A percentile compares a stretch with the other conserved stretches of the same genome.
Evolutionary conservation across 2,329 filamentous ascomycete genomes (phyloP).

Genomic region (Fonsecaea erecta): DNA sequence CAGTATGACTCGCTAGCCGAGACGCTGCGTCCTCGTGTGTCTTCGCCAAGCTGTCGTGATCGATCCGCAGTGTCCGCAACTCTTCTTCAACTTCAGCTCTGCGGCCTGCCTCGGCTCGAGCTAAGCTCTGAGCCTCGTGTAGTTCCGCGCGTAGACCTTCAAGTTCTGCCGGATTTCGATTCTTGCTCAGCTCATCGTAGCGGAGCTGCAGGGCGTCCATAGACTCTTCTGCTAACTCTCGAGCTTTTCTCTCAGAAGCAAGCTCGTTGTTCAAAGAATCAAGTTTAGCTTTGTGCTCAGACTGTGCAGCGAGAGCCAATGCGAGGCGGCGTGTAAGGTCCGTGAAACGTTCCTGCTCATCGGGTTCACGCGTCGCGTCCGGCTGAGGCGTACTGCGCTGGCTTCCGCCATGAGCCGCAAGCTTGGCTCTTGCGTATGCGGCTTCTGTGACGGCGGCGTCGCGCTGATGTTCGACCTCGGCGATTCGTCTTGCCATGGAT

Average conservation of each 20-base stretch:
- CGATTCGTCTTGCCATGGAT: slow-evolving; percentile 83
- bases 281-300: slow-evolving; percentile 77
- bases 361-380: slow-evolving; percentile 62
- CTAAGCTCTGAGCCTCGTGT: slow-evolving; percentile 75
- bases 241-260: slow-evolving; percentile 77
- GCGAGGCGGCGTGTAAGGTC: slow-evolving; percentile 85
- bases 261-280: slow-evolving; percentile 72
- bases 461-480: slow-evolving; percentile 91
- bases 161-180: slow-evolving; percentile 80
- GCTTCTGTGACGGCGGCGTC: slow-evolving; percentile 95
- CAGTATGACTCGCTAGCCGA: slow-evolving; percentile 70
- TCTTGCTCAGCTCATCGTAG: slow-evolving; percentile 80
- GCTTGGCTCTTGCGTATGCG: slow-evolving; percentile 89
- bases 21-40: slow-evolving; percentile 70
- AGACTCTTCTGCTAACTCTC: slow-evolving; percentile 87
- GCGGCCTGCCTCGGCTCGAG: slow-evolving; percentile 79
- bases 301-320: slow-evolving; percentile 75
- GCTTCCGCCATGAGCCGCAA: slow-evolving; percentile 74
- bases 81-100: slow-evolving; percentile 76
- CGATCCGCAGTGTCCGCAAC: slow-evolving; percentile 76
- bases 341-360: slow-evolving; percentile 67
- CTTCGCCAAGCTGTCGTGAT: slow-evolving; percentile 76
- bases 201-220: slow-evolving; percentile 80
- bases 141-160: slow-evolving; percentile 85
- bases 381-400: slow-evolving; percentile 60